Evolutionary conservation across 257 asterid species (phyloP), one percentile per base, ranked within the genome.

Genomic region (Plantago elongata): DNA sequence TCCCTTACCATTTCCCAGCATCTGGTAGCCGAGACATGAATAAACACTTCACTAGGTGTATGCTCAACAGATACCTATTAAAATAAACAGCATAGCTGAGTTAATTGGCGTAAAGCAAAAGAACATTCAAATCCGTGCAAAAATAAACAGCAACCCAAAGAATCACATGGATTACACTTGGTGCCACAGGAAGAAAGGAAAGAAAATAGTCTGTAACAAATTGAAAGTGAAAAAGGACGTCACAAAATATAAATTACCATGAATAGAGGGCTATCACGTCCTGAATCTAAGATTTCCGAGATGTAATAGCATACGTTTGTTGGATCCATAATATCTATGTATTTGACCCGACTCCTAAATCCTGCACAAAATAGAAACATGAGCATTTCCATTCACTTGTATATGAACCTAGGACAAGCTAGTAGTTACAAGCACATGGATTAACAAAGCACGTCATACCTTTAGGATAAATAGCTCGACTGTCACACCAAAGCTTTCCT

Each of bases 1-100:
- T 92, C 96, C 59, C 95, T 77, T 58, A 92, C 94, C 88, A 92
- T 64, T 71, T 92, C 99, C 99, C 99, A 92, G 81, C 96, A 92
- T 82, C 86, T 86, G 56, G 67, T 70, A 67, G 94, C 83, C 30
- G 99, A 83, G 54, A 75, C 54, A 52, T 92, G 95, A 57, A 72
- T 71, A 79, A 86, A 92, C 51, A 89, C 89, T 80, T 92, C 99
- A 57, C 76, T 72, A 59, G 89, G 88, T 60, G 72, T 69, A 64
- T 81, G 88, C 84, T 89, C 96, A 70, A 87, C 75, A 7, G 77
- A 81, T 60, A 89, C 99, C 99, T 92, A 75, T 54, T 57, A 67
- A 55, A 68, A 7, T 51, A 62, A 60, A 18, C 49, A 60, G 49
- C 57, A 22, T 38, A 65, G 30, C 61, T 37, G 27, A 22, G 27